phyloP scores from a whole-genome alignment of 139 green algal genomes.

The Astrephomene gubernaculifera region DNA sequence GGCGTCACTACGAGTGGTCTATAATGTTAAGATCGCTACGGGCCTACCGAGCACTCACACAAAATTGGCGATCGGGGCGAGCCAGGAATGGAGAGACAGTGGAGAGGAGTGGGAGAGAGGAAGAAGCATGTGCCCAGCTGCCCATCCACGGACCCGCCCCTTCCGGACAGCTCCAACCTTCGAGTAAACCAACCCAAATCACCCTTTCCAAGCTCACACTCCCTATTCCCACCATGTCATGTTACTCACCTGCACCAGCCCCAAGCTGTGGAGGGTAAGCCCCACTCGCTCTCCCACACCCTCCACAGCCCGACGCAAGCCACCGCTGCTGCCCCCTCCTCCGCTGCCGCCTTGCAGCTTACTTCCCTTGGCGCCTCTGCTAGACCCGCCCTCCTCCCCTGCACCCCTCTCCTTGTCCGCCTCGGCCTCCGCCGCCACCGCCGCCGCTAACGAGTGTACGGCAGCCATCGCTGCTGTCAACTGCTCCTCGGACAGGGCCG shows the following conservation, averaged over 20 bases:
- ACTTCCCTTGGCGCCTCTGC: neutral
- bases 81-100: too few species aligned
- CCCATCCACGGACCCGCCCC: too few species aligned
- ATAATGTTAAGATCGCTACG: too few species aligned
- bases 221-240: too few species aligned
- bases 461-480: neutral
- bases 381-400: neutral
- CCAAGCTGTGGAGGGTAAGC: slow-evolving; percentile 1
- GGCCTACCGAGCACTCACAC: too few species aligned
- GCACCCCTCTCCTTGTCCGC: neutral
- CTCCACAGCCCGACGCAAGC: neutral
- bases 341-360: neutral
- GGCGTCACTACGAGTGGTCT: too few species aligned
- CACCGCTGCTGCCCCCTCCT: neutral
- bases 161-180: too few species aligned
- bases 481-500: neutral
- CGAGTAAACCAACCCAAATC: too few species aligned
- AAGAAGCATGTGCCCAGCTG: neutral
- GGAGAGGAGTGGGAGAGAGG: too few species aligned
- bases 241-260: slow-evolving; percentile 20
- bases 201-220: too few species aligned
- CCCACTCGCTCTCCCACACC: neutral
- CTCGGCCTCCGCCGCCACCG: neutral
- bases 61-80: too few species aligned
- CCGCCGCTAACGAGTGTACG: neutral